Evolutionary conservation across 352 stramenopile genomes (phyloP), one percentile per base, ranked within the genome.

Genomic region (Phytophthora hybrid): DNA sequence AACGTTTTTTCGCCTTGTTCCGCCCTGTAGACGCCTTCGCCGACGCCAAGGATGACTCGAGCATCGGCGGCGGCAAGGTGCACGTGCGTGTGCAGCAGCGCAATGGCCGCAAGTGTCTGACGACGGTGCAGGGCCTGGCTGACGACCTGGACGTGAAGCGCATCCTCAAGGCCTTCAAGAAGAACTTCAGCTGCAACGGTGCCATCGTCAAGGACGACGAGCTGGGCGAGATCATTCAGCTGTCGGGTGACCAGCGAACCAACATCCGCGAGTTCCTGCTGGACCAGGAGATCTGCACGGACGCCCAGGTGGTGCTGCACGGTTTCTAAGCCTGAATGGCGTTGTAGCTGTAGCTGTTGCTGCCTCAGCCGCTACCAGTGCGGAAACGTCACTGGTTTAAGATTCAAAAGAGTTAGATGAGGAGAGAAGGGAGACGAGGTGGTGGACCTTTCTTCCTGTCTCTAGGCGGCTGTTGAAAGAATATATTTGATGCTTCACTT

Each of bases 91-190:
- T 99, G 69, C 98, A 99, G 91, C 98, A 99, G 90, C 96, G 98
- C 74, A 99, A 99, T 80, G 98, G 98, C 56, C 93, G 98, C 71
- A 99, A 99, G 91, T 99, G 97, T 98, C 97, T 99, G 81, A 99
- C 98, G 59, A 99, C 98, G 7, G 94, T 99, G 29, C 97, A 99
- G 77, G 98, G 98, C 39, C 88, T 99, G 61, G 97, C 97, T 1
- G 94, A 99, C 66, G 98, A 99, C 86, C 88, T 99, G 67, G 97
- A 99, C 79, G 87, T 99, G 59, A 99, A 99, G 89, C 91, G 97
- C 61, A 99, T 99, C 85, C 97, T 99, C 72, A 99, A 99, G 86
- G 98, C 98, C 55, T 99, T 99, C 80, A 99, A 99, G 93, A 99
- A 99, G 90, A 99, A 99, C 85, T 99, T 99, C 80, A 98, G 93